Evolutionary conservation across 2,329 filamentous ascomycete genomes (phyloP).

Genomic region (Chrysoporthe cubensis): DNA sequence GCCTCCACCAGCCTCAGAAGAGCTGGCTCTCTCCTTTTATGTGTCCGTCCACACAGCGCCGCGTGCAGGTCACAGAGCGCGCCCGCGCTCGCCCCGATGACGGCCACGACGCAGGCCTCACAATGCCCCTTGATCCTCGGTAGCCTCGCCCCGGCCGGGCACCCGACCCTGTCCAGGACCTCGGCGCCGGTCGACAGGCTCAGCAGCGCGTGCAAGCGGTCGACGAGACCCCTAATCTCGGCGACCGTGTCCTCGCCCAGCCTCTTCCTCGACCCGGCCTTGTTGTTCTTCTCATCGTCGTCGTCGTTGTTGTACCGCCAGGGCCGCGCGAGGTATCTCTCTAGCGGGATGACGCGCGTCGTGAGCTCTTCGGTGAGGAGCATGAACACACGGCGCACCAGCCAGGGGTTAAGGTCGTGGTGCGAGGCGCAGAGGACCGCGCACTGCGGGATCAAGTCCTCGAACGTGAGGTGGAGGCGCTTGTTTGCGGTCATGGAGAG

Average conservation of each 20-base stretch:
- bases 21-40: constrained; percentile 37
- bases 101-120: constrained; percentile 57
- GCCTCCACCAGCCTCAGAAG: constrained; percentile 46
- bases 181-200: constrained; percentile 22
- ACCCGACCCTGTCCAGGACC: constrained; percentile 29
- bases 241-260: not conserved
- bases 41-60: constrained; percentile 45
- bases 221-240: constrained; percentile 35
- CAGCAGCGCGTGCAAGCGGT: constrained; percentile 31
- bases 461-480: constrained; percentile 23
- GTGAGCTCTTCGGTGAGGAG: constrained; percentile 48
- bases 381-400: constrained; percentile 45
- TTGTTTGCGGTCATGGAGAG: constrained; percentile 32
- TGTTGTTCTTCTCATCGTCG: not conserved
- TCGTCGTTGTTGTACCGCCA: constrained; percentile 13
- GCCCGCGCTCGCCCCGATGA: constrained; percentile 48
- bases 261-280: not conserved
- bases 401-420: constrained; percentile 30
- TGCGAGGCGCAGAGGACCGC: constrained; percentile 33
- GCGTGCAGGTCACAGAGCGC: constrained; percentile 52
- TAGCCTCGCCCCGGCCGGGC: constrained; percentile 27
- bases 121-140: constrained; percentile 44
- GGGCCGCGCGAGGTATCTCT: constrained; percentile 29
- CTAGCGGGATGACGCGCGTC: constrained; percentile 36
- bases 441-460: constrained; percentile 27